Conservation (phyloP, 1,284 basidiomycete genomes). For the Heliocybe sulcata region DNA sequence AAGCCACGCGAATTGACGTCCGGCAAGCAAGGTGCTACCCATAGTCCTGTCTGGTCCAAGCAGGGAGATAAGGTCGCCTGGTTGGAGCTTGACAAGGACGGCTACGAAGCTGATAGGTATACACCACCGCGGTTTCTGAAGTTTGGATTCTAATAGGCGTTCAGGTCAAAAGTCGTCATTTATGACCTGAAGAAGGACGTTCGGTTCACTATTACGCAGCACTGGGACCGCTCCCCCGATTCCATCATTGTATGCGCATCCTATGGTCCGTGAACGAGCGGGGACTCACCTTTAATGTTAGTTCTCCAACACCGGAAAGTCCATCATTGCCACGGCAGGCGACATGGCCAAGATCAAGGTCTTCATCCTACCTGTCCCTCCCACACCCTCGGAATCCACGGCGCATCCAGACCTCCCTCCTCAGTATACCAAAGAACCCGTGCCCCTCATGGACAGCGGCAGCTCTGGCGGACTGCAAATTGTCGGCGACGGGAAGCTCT, state of each 20-base stretch:
- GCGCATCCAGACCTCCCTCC: conserved; percentile 38
- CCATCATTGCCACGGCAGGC: conserved; percentile 70
- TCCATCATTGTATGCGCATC: conserved; percentile 40
- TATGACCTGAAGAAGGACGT: conserved; percentile 66
- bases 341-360: conserved; percentile 71
- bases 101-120: conserved; percentile 79
- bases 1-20: conserved; percentile 65
- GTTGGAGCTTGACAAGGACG: conserved; percentile 82
- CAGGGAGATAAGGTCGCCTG: conserved; percentile 74
- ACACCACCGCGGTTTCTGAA: conserved; percentile 4
- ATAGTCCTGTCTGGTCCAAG: conserved; percentile 58
- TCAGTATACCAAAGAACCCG: conserved; percentile 41
- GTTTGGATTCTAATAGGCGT: not conserved
- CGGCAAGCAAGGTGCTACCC: conserved; percentile 78
- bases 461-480: conserved; percentile 55
- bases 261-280: not conserved
- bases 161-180: conserved; percentile 68
- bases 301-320: conserved; percentile 69
- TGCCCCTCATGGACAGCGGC: conserved; percentile 49
- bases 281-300: conserved; percentile 17
- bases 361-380: conserved; percentile 60
- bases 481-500: conserved; percentile 48
- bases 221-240: conserved; percentile 79
- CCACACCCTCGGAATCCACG: conserved; percentile 46
- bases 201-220: conserved; percentile 63